Percentiles rank a stretch among this genome's conserved stretches.
phyloP scores from a whole-genome alignment of 2,329 filamentous ascomycete genomes.

The Basipetospora chlamydospora region DNA sequence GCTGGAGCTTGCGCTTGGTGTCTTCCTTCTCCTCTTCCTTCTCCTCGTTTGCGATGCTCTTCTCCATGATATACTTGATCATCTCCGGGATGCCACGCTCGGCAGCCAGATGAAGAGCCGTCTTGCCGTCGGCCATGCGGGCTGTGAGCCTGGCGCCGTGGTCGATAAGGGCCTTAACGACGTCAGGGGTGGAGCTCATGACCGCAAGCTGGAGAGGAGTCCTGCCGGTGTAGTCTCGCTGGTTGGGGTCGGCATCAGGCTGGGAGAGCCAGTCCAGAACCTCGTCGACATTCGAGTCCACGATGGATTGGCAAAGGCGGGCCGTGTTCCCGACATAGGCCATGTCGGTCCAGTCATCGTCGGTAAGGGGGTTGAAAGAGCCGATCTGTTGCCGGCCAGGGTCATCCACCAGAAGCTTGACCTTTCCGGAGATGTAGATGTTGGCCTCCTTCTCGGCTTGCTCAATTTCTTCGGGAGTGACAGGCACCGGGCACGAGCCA shows the following conservation, averaged over 20 bases:
- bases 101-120: slow-evolving; percentile 70
- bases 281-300: slow-evolving; percentile 55
- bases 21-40: slow-evolving; percentile 46
- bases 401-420: slow-evolving; percentile 66
- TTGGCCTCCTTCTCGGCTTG: slow-evolving; percentile 58
- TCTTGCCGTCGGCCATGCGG: slow-evolving; percentile 64
- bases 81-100: slow-evolving; percentile 54
- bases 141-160: slow-evolving; percentile 58
- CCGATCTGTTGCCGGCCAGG: slow-evolving; percentile 61
- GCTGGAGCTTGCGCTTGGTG: slow-evolving; percentile 23
- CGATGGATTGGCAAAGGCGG: slow-evolving; percentile 65
- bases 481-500: slow-evolving; percentile 56
- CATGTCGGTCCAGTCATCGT: slow-evolving; percentile 83
- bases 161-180: slow-evolving; percentile 59
- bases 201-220: slow-evolving; percentile 67
- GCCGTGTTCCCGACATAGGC: slow-evolving; percentile 73
- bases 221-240: slow-evolving; percentile 63
- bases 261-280: slow-evolving; percentile 57
- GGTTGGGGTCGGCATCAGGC: slow-evolving; percentile 55
- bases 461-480: slow-evolving; percentile 57
- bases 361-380: slow-evolving; percentile 66
- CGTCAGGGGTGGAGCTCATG: slow-evolving; percentile 49
- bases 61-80: slow-evolving; percentile 55
- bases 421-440: slow-evolving; percentile 58
- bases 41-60: slow-evolving; percentile 60